A percentile compares a stretch with the other conserved stretches of the same genome.
Conservation (phyloP, 441 rosid genomes). For the Viola pubescens region DNA sequence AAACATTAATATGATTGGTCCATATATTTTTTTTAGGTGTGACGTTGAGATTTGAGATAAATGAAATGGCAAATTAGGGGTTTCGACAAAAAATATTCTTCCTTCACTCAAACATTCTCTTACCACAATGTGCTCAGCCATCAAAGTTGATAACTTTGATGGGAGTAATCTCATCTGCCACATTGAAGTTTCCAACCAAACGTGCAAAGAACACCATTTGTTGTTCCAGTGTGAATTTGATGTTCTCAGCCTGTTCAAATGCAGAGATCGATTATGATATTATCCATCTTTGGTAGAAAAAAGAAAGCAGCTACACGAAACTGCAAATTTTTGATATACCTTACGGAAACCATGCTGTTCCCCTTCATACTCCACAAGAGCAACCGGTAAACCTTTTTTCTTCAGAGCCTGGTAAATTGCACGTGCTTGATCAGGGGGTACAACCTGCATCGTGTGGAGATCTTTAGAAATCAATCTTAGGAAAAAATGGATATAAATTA, state of each 20-base stretch:
- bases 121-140: no score
- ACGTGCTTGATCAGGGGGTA: slow-evolving; percentile 77
- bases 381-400: slow-evolving; percentile 81
- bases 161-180: slow-evolving; percentile 66
- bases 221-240: slow-evolving; percentile 82
- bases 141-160: slow-evolving; percentile 69
- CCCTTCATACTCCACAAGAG: slow-evolving; percentile 85
- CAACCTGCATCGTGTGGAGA: slow-evolving; percentile 42
- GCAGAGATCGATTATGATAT: slow-evolving; percentile 1
- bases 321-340: slow-evolving; percentile 29
- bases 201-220: slow-evolving; percentile 81
- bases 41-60: no score
- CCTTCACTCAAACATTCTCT: no score
- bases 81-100: no score
- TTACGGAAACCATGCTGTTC: slow-evolving; percentile 90
- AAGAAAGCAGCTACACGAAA: slow-evolving; percentile 3
- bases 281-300: not conserved
- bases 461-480: not conserved
- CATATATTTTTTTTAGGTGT: no score
- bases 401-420: slow-evolving; percentile 65
- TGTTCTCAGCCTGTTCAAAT: slow-evolving; percentile 65
- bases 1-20: no score
- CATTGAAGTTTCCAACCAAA: slow-evolving; percentile 47
- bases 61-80: no score
- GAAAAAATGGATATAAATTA: no score